phyloP scores from a whole-genome alignment of 2,329 filamentous ascomycete genomes.

The Ascochyta koolunga region DNA sequence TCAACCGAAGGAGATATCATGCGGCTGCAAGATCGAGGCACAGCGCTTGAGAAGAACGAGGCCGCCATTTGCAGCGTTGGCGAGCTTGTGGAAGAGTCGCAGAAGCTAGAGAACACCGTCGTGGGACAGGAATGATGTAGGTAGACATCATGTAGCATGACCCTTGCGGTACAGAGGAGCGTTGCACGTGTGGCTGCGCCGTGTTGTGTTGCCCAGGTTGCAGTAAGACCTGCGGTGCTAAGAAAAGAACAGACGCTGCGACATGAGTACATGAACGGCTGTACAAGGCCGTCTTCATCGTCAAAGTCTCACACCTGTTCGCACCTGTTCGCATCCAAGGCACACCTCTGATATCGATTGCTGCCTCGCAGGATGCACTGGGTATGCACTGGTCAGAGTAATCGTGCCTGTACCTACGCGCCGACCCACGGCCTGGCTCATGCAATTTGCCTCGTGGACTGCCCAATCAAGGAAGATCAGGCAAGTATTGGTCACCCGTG shows the following conservation, averaged over 20 bases:
- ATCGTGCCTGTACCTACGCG: slow-evolving; percentile 30
- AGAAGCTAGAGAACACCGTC: slow-evolving; percentile 7
- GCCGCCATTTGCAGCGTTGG: slow-evolving; percentile 4
- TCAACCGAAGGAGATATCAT: slow-evolving; percentile 22
- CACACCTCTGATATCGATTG: not conserved
- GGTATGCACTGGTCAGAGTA: slow-evolving; percentile 8
- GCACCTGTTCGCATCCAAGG: slow-evolving; percentile 5
- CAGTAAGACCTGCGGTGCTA: slow-evolving; percentile 9
- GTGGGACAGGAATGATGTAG: slow-evolving; percentile 6
- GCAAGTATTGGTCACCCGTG: slow-evolving; percentile 16
- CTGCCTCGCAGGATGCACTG: slow-evolving; percentile 3
- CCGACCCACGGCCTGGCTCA: slow-evolving; percentile 29
- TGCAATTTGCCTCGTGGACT: slow-evolving; percentile 25
- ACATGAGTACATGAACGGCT: slow-evolving; percentile 13
- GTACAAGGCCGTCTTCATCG: slow-evolving; percentile 1
- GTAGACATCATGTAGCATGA: slow-evolving; percentile 9
- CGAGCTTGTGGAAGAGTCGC: not conserved
- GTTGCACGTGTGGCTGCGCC: slow-evolving; percentile 12
- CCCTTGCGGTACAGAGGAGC: slow-evolving; percentile 7
- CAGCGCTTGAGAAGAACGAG: slow-evolving; percentile 31
- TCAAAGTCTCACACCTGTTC: slow-evolving; percentile 5
- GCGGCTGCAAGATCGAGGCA: slow-evolving; percentile 27
- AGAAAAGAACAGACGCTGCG: slow-evolving; percentile 2
- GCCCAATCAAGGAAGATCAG: slow-evolving; percentile 18
- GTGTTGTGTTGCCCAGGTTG: slow-evolving; percentile 8